These are phyloP conservation scores for Mortierella hygrophila DNA, from an alignment of 192 early-diverging fungal species.

Conservation along the genomic window DNA sequence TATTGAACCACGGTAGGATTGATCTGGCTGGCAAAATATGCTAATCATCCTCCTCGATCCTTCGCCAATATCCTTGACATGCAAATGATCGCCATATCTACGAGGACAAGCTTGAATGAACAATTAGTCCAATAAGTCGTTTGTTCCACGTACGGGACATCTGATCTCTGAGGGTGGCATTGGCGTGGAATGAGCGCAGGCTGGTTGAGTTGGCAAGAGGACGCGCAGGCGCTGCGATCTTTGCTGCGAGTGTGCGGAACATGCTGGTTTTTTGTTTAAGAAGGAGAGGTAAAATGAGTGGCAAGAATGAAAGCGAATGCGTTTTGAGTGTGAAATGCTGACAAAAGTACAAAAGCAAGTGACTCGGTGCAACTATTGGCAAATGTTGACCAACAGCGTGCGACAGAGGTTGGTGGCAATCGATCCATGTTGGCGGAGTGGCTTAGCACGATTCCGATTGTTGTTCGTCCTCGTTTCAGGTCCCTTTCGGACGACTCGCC, in stretches of 20 bases:
- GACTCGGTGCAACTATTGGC: too few species aligned
- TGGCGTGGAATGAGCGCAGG: constrained; percentile 36
- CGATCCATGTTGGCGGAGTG: background rate
- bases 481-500: background rate
- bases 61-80: too few species aligned
- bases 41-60: too few species aligned
- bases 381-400: too few species aligned
- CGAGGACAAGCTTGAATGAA: too few species aligned
- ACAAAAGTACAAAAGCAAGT: background rate
- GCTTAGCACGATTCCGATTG: background rate
- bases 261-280: constrained; percentile 3
- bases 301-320: background rate
- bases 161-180: constrained; percentile 34
- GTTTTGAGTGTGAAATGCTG: background rate
- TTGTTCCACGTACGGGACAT: constrained; percentile 35
- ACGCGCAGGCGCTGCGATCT: constrained; percentile 15
- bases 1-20: background rate
- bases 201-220: background rate
- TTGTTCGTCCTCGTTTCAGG: background rate
- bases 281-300: background rate
- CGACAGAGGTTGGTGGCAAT: background rate
- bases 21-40: too few species aligned
- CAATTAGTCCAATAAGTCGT: background rate
- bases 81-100: too few species aligned
- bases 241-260: constrained; percentile 41